These are phyloP conservation scores for Clavispora phyllophila DNA, from an alignment of 805 yeast species.

Conservation along the genomic window DNA sequence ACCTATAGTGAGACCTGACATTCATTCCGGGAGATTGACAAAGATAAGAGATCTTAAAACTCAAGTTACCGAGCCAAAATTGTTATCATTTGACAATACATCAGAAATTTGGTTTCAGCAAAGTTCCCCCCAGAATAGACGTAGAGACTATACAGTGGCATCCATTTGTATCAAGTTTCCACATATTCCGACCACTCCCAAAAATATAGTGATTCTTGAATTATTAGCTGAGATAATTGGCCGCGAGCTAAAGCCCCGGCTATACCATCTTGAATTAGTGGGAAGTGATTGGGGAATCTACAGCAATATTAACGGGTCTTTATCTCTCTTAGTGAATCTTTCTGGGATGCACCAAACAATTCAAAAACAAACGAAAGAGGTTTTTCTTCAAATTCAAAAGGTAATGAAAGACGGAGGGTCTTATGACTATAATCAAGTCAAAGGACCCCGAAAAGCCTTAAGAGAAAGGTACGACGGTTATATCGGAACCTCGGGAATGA, in stretches of 20 bases:
- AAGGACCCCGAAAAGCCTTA: slow-evolving; percentile 42
- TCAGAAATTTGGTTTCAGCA: not conserved
- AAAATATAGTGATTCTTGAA: slow-evolving; percentile 46
- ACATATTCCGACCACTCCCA: slow-evolving; percentile 27
- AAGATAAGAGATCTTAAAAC: not conserved
- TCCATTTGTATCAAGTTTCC: slow-evolving; percentile 45
- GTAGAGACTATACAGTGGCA: slow-evolving; percentile 7
- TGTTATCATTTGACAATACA: not conserved
- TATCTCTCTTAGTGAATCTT: slow-evolving; percentile 47
- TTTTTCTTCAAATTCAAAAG: slow-evolving; percentile 28
- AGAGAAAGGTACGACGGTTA: slow-evolving; percentile 45
- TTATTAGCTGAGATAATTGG: slow-evolving; percentile 47
- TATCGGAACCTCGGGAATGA: slow-evolving; percentile 39
- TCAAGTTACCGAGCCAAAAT: not conserved
- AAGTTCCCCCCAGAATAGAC: not conserved
- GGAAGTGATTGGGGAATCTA: slow-evolving; percentile 54
- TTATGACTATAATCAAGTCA: slow-evolving; percentile 31
- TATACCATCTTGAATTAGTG: slow-evolving; percentile 53
- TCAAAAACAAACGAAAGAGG: slow-evolving; percentile 23
- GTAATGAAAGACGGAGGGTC: slow-evolving; percentile 9
- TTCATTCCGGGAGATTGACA: not conserved
- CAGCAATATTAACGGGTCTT: slow-evolving; percentile 52
- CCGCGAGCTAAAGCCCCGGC: slow-evolving; percentile 27
- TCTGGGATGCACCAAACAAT: slow-evolving; percentile 49
- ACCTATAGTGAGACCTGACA: not conserved